Evolutionary conservation across 2,329 filamentous ascomycete genomes (phyloP), one percentile per base, ranked within the genome.

Genomic region (Fusarium gaditjirri): DNA sequence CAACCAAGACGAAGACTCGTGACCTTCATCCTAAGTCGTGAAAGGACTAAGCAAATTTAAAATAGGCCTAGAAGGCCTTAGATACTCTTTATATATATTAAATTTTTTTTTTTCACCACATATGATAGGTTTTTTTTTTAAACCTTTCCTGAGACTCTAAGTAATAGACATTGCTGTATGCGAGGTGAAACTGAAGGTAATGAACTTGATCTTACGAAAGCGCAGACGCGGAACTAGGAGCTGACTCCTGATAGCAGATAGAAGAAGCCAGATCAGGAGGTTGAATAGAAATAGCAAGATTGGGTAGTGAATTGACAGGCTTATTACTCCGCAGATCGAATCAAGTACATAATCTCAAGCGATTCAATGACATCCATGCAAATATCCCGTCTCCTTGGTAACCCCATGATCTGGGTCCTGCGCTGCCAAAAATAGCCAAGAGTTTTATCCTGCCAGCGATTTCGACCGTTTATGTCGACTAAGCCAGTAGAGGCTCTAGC

Each of bases 361-460:
- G 17, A 47, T 36, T 41, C 13, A 35, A 60, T 65, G 65, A 70
- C 67, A 25, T 25, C 25, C 25, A 69, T 41, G 36, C 58, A 59
- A 36, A 42, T 29, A 31, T 44, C 21, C 53, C 52, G 52, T 71
- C 61, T 61, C 61, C 61, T 60, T 54, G 55, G 55, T 46, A 54
- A 58, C 42, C 49, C 21, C 23, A 23, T 49, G 42, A 49, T 49
- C 31, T 19, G 16, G 17, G 29, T 41, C 31, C 43, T 38, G 17
- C 21, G 19, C 41, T 47, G 47, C 69, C 65, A 67, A 64, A 72
- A 60, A 72, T 71, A 73, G 70, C 70, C 70, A 72, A 70, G 66
- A 70, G 70, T 52, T 62, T 59, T 63, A 44, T 52, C 43, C 43
- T 58, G 46, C 52, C 43, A 38, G 46, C 35, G 46, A 47, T 53